Evolutionary conservation across 116 monocot species (phyloP).

Genomic region (Zostera marina): DNA sequence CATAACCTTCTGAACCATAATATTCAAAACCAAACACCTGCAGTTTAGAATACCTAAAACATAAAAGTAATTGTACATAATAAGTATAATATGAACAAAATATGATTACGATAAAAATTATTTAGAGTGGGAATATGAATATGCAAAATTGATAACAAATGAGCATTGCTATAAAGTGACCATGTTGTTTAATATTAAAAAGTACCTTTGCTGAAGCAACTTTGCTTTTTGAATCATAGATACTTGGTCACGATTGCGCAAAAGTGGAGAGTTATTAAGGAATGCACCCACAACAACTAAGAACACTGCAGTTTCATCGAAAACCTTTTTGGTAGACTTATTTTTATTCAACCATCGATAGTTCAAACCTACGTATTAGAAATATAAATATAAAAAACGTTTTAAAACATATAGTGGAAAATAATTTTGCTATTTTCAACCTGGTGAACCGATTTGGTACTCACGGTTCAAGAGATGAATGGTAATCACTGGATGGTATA

Average conservation of each 20-base stretch:
- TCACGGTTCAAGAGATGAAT: no score
- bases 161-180: not conserved
- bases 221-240: conserved; percentile 8
- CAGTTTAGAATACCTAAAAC: conserved; percentile 9
- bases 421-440: not conserved
- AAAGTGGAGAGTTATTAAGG: not conserved
- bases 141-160: not conserved
- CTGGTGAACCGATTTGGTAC: no score
- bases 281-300: conserved; percentile 6
- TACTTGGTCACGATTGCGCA: conserved; percentile 1
- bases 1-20: conserved; percentile 3
- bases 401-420: conserved; percentile 1
- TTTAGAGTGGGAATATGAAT: not conserved
- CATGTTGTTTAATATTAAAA: not conserved
- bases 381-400: conserved; percentile 1
- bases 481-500: no score
- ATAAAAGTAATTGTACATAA: not conserved
- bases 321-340: not conserved
- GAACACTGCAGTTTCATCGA: conserved; percentile 3
- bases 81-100: not conserved
- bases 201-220: conserved; percentile 12
- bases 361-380: conserved; percentile 7
- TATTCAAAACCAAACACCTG: conserved; percentile 8
- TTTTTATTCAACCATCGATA: conserved; percentile 11
- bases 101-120: not conserved